Conservation (phyloP, 2,329 filamentous ascomycete species). For the Xylariaceae sp. region DNA sequence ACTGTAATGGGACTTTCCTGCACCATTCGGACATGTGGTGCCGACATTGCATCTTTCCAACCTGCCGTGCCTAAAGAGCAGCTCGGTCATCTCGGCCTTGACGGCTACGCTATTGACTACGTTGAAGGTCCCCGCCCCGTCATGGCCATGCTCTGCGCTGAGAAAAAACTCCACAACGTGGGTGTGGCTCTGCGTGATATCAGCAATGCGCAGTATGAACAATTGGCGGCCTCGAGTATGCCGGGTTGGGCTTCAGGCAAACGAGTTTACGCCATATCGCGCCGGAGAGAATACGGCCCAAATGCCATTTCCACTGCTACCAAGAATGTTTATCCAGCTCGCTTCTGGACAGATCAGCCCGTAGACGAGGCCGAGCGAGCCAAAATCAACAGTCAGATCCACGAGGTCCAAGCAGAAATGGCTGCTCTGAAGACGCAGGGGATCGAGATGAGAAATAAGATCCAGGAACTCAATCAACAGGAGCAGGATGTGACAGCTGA, state of each 20-base stretch:
- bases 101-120: conserved; percentile 77
- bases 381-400: conserved; percentile 55
- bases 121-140: conserved; percentile 79
- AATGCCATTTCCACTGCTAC: conserved; percentile 69
- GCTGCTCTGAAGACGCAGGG: conserved; percentile 34
- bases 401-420: conserved; percentile 39
- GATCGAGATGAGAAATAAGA: conserved; percentile 37
- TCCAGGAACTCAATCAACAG: conserved; percentile 37
- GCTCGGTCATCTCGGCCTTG: conserved; percentile 62
- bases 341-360: conserved; percentile 74
- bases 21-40: conserved; percentile 63
- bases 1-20: conserved; percentile 65
- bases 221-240: conserved; percentile 59
- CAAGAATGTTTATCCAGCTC: conserved; percentile 57
- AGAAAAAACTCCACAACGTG: conserved; percentile 65
- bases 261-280: conserved; percentile 61
- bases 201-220: conserved; percentile 64
- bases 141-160: conserved; percentile 81
- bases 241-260: conserved; percentile 67
- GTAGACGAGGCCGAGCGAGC: conserved; percentile 65
- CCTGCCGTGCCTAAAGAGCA: conserved; percentile 55
- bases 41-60: conserved; percentile 53
- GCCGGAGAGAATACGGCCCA: conserved; percentile 78
- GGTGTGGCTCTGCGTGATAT: conserved; percentile 65
- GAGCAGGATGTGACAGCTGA: conserved; percentile 43